Conservation (phyloP, 257 asterid species). For the Solanum okadae region DNA sequence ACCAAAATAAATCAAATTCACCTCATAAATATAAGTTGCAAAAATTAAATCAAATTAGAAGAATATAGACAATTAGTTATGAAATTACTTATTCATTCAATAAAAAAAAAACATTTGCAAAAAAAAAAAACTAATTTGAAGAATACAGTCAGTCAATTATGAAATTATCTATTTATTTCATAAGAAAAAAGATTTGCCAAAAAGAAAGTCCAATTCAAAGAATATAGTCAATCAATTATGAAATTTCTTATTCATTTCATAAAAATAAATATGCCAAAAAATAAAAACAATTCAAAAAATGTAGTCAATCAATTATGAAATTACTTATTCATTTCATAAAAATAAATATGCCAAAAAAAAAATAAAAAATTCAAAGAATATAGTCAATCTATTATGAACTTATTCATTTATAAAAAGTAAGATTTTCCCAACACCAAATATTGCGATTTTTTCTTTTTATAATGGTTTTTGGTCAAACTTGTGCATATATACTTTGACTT, state of each 20-base stretch:
- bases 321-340: neutral
- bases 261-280: neutral
- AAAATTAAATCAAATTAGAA: neutral
- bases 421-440: neutral
- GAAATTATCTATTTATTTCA: neutral
- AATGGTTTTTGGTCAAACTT: neutral
- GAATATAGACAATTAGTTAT: neutral
- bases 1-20: neutral
- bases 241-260: neutral
- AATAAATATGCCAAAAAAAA: neutral
- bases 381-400: neutral
- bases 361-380: neutral
- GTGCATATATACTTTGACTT: neutral
- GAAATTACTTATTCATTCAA: no score
- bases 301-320: neutral
- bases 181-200: neutral
- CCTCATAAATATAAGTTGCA: neutral
- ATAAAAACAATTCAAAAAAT: neutral
- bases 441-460: neutral
- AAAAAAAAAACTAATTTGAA: no score
- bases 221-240: neutral
- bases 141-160: no score
- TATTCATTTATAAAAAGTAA: neutral
- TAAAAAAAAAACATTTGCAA: no score
- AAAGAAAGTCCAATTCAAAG: neutral